phyloP scores from a whole-genome alignment of 2,329 filamentous ascomycete species.

The Bipolaris sorokiniana region DNA sequence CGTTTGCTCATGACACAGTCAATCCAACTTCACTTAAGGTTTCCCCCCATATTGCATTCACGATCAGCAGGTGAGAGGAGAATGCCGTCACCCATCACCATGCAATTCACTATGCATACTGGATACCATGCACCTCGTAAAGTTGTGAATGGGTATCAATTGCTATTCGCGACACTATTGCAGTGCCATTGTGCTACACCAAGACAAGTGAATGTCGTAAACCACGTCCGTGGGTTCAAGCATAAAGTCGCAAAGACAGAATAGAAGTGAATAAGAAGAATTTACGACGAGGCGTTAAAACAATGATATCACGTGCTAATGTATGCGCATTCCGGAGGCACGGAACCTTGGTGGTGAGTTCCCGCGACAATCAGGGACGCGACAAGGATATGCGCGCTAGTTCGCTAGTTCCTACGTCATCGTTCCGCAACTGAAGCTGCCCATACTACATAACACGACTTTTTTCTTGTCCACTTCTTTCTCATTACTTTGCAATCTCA shows the following conservation, averaged over 20 bases:
- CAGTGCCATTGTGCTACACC: background rate
- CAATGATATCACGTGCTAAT: background rate
- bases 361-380: slow-evolving; percentile 13
- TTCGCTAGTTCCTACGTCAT: slow-evolving; percentile 16
- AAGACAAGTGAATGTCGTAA: background rate
- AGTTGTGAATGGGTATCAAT: too few species aligned
- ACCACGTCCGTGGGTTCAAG: background rate
- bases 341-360: background rate
- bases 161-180: too few species aligned
- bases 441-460: slow-evolving; percentile 11
- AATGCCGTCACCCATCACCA: too few species aligned
- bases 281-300: too few species aligned
- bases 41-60: background rate
- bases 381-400: slow-evolving; percentile 12
- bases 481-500: slow-evolving; percentile 4
- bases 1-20: background rate
- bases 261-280: background rate
- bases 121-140: too few species aligned
- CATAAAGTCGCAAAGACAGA: background rate
- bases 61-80: too few species aligned
- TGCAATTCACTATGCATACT: too few species aligned
- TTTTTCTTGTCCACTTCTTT: background rate
- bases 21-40: background rate
- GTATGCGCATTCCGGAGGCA: background rate
- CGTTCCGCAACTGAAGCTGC: slow-evolving; percentile 8